A percentile compares a stretch with the other conserved stretches of the same genome.
These are phyloP conservation scores for Afroboletus lepidellus DNA, from an alignment of 1,284 basidiomycete species.

Conservation along the genomic window DNA sequence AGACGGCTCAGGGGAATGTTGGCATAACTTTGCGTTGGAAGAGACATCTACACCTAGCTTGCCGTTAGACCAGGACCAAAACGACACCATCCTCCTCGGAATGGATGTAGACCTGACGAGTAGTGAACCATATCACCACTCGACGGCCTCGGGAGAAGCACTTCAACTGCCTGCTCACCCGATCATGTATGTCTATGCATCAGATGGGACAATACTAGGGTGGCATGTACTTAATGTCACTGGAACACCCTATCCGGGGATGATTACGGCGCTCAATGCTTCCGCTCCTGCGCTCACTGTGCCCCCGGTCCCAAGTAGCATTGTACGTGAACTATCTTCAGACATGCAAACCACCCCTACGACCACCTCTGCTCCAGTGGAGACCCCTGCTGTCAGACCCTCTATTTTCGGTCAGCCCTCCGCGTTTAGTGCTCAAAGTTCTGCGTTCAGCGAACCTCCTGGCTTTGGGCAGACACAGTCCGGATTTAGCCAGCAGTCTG, in stretches of 20 bases:
- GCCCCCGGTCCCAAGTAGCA: conserved; percentile 17
- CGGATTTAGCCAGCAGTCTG: conserved; percentile 19
- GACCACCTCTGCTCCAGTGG: conserved; percentile 13
- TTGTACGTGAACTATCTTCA: conserved; percentile 30
- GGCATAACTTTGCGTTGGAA: conserved; percentile 74
- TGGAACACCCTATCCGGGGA: conserved; percentile 52
- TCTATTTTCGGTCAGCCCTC: conserved; percentile 29
- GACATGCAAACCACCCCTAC: conserved; percentile 32
- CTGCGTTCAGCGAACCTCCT: conserved; percentile 21
- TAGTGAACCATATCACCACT: conserved; percentile 39
- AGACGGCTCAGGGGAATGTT: conserved; percentile 43
- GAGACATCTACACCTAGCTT: conserved; percentile 68
- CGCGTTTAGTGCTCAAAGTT: conserved; percentile 23
- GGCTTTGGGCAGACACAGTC: conserved; percentile 16
- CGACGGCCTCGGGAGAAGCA: conserved; percentile 46
- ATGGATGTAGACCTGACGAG: conserved; percentile 72
- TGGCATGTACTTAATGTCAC: conserved; percentile 70
- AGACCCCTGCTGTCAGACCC: conserved; percentile 9
- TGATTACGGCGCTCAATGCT: conserved; percentile 36
- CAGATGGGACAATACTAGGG: conserved; percentile 75
- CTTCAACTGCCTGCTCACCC: conserved; percentile 57
- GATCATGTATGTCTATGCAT: conserved; percentile 74
- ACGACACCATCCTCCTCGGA: conserved; percentile 72
- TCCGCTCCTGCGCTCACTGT: conserved; percentile 2
- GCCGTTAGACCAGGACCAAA: conserved; percentile 67